Percentiles rank a stretch among this genome's conserved stretches.
phyloP scores from a whole-genome alignment of 306 rosid genomes.

The Quillaja saponaria region DNA sequence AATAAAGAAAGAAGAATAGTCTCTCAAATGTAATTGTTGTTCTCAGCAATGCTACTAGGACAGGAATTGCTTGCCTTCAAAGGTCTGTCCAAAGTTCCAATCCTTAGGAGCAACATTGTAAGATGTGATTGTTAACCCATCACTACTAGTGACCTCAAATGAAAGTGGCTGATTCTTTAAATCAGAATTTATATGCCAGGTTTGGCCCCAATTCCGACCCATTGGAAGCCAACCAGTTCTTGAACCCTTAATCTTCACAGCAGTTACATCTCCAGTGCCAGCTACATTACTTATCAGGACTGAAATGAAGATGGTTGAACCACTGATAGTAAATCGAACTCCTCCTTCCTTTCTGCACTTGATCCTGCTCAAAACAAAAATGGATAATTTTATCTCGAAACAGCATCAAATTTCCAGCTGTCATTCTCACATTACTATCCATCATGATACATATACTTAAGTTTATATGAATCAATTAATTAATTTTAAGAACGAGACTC shows the following conservation, averaged over 20 bases:
- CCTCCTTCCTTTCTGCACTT: constrained; percentile 95
- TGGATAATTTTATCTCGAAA: not conserved
- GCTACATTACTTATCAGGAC: constrained; percentile 84
- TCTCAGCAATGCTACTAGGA: no score
- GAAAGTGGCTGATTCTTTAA: constrained; percentile 85
- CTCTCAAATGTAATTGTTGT: no score
- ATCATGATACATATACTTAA: no score
- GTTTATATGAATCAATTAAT: no score
- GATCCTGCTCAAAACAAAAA: constrained; percentile 55
- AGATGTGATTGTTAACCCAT: constrained; percentile 67
- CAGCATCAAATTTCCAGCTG: not conserved
- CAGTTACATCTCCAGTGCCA: constrained; percentile 77
- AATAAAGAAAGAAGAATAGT: not conserved
- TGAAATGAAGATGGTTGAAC: constrained; percentile 76
- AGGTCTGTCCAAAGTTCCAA: constrained; percentile 91
- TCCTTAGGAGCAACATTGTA: constrained; percentile 78
- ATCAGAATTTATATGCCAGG: constrained; percentile 85
- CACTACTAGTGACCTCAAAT: constrained; percentile 73
- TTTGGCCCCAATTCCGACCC: constrained; percentile 99
- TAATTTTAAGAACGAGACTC: no score
- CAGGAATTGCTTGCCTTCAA: constrained; percentile 87
- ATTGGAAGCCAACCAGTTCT: constrained; percentile 96
- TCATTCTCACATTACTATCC: no score
- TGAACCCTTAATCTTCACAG: constrained; percentile 81
- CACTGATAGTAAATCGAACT: constrained; percentile 60